Evolutionary conservation across 768 basidiomycete genomes (phyloP).

Genomic region (Pholiota conissans): DNA sequence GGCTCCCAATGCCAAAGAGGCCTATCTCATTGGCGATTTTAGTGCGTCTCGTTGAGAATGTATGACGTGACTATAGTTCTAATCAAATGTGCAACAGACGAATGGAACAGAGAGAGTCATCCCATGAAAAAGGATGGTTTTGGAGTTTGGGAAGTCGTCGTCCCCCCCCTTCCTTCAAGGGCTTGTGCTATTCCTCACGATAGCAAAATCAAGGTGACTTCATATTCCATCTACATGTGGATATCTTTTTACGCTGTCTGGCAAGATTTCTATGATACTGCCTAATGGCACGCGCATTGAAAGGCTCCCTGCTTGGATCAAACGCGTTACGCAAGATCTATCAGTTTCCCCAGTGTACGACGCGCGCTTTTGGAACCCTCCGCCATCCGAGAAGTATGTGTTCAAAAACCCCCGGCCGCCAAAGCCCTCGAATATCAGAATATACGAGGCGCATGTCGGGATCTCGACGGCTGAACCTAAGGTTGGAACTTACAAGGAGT

Average conservation of each 20-base stretch:
- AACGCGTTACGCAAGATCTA: constrained; percentile 93
- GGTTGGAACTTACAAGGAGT: constrained; percentile 96
- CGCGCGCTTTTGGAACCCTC: constrained; percentile 98
- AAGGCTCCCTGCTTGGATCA: constrained; percentile 92
- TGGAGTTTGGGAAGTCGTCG: constrained; percentile 85
- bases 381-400: constrained; percentile 57
- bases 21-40: constrained; percentile 92
- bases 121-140: constrained; percentile 83
- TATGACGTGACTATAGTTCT: constrained; percentile 1
- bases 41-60: constrained; percentile 56
- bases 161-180: constrained; percentile 69
- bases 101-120: constrained; percentile 84
- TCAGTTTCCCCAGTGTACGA: constrained; percentile 89
- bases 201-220: constrained; percentile 84
- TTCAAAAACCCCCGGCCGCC: constrained; percentile 81
- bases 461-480: constrained; percentile 87
- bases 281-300: constrained; percentile 82
- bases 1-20: constrained; percentile 89
- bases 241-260: neutral
- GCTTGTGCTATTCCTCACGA: constrained; percentile 89
- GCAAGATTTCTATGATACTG: constrained; percentile 88
- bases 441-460: constrained; percentile 98
- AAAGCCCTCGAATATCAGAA: constrained; percentile 65
- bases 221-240: constrained; percentile 11
- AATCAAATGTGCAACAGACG: constrained; percentile 49